Conservation (phyloP, 1,284 basidiomycete genomes). For the Ustilago tritici region DNA sequence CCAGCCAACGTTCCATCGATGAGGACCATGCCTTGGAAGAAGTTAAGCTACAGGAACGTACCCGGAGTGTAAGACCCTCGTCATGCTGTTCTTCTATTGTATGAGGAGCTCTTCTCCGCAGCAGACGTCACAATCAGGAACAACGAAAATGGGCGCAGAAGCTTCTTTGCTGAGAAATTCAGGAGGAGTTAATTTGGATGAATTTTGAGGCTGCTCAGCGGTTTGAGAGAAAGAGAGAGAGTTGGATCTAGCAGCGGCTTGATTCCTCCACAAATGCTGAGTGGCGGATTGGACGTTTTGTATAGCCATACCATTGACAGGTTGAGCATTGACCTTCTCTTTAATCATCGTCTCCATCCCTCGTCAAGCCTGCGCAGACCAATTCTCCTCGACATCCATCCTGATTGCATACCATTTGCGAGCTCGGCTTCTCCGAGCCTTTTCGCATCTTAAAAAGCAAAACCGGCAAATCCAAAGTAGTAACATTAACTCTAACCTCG, state of each 20-base stretch:
- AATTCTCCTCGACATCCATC: background rate
- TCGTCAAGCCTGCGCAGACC: no score
- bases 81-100: no score
- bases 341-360: background rate
- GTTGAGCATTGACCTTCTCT: background rate
- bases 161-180: background rate
- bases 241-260: no score
- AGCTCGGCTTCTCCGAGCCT: background rate
- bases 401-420: background rate
- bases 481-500: background rate
- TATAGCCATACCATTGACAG: background rate
- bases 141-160: background rate
- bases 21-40: no score
- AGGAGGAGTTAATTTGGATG: no score
- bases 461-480: background rate
- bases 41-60: no score
- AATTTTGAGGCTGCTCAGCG: background rate
- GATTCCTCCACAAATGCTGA: slow-evolving; percentile 5
- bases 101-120: background rate
- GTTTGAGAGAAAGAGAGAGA: background rate
- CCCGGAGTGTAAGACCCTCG: no score
- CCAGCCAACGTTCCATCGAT: background rate
- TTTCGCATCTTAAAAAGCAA: background rate
- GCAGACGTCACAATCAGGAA: background rate
- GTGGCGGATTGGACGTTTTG: slow-evolving; percentile 2